phyloP scores from a whole-genome alignment of 1,284 basidiomycete genomes.

The Takashimella tepidaria region DNA sequence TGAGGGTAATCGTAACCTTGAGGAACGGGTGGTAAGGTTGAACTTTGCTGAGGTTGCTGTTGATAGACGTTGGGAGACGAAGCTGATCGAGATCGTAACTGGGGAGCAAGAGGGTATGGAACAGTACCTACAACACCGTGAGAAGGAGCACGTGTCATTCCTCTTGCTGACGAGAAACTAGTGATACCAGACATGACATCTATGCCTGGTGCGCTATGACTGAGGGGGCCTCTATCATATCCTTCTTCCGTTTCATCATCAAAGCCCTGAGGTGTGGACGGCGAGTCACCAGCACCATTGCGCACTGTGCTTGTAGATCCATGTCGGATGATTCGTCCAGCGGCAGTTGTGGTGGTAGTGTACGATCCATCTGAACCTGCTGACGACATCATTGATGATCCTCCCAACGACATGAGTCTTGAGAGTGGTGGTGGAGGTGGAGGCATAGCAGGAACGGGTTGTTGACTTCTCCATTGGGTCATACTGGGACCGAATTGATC shows the following conservation, averaged over 20 bases:
- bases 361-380: constrained; percentile 36
- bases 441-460: constrained; percentile 58
- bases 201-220: neutral
- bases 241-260: neutral
- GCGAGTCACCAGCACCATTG: neutral
- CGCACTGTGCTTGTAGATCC: constrained; percentile 5
- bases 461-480: constrained; percentile 58
- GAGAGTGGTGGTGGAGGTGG: constrained; percentile 31
- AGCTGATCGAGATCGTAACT: constrained; percentile 47
- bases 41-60: constrained; percentile 12
- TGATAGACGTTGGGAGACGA: constrained; percentile 51
- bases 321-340: constrained; percentile 18
- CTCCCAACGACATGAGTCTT: constrained; percentile 33
- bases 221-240: neutral
- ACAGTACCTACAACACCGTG: constrained; percentile 23
- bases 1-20: constrained; percentile 6
- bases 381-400: constrained; percentile 24
- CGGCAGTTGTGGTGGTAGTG: no score
- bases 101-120: constrained; percentile 28
- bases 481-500: constrained; percentile 62
- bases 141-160: constrained; percentile 33
- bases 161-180: constrained; percentile 43
- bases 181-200: constrained; percentile 39
- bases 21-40: constrained; percentile 22
- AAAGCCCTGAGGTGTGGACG: neutral